Evolutionary conservation across 345 rosid species (phyloP).

Genomic region (Pugionium dolabratum): DNA sequence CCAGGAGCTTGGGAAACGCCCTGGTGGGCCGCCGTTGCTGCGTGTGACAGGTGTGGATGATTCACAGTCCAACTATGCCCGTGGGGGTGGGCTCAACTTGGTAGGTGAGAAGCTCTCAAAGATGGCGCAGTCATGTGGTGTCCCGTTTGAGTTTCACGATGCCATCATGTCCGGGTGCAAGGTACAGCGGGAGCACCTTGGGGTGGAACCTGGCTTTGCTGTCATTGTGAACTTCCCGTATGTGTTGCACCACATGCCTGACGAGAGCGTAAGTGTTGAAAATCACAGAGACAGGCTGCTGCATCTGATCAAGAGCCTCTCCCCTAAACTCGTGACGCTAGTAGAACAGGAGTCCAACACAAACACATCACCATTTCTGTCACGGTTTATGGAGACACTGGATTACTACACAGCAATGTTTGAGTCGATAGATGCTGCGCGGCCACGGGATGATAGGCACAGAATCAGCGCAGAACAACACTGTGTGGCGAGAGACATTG

Average conservation of each 20-base stretch:
- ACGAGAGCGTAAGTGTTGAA: constrained; percentile 78
- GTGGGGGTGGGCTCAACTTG: constrained; percentile 83
- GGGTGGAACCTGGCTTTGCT: constrained; percentile 71
- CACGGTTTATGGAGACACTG: constrained; percentile 62
- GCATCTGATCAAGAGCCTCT: constrained; percentile 79
- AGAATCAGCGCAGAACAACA: constrained; percentile 81
- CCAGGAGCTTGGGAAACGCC: constrained; percentile 58
- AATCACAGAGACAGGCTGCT: constrained; percentile 83
- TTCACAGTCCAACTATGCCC: constrained; percentile 85
- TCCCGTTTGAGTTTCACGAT: constrained; percentile 79
- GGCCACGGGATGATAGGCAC: constrained; percentile 60
- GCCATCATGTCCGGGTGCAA: constrained; percentile 73
- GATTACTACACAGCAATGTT: constrained; percentile 82
- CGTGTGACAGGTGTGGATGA: constrained; percentile 92
- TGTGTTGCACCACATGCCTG: constrained; percentile 95
- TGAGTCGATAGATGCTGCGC: constrained; percentile 66
- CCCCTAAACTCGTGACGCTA: constrained; percentile 72
- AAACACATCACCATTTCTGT: constrained; percentile 69
- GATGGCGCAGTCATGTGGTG: constrained; percentile 54
- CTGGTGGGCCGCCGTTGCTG: constrained; percentile 67
- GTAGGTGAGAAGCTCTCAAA: constrained; percentile 59
- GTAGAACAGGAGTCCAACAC: constrained; percentile 85
- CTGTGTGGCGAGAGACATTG: constrained; percentile 84
- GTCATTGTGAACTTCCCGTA: constrained; percentile 82
- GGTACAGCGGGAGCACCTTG: constrained; percentile 59